Evolutionary conservation across 768 basidiomycete species (phyloP).

Genomic region (Rhizopogon roseolus): DNA sequence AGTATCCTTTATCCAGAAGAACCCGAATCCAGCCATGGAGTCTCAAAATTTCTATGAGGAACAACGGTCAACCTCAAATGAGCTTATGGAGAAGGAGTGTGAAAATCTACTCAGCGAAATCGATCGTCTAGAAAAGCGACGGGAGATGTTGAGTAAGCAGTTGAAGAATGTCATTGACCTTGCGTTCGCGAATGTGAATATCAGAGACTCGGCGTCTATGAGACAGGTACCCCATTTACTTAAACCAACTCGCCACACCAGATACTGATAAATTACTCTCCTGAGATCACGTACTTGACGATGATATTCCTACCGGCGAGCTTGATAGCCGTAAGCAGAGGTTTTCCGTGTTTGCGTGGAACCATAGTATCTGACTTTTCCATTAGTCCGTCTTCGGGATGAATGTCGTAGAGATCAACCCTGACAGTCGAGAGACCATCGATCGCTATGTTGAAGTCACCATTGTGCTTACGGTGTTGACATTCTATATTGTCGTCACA

Average conservation of each 20-base stretch:
- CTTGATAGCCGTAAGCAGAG: slow-evolving; percentile 29
- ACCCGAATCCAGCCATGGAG: slow-evolving; percentile 45
- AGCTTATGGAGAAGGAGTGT: slow-evolving; percentile 43
- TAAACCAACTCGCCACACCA: slow-evolving; percentile 19
- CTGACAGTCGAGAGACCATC: slow-evolving; percentile 25
- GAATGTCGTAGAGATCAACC: slow-evolving; percentile 46
- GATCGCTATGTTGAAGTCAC: slow-evolving; percentile 35
- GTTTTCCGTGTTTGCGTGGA: background rate
- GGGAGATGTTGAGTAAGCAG: slow-evolving; percentile 22
- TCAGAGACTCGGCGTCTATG: slow-evolving; percentile 39
- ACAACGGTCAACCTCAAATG: slow-evolving; percentile 17
- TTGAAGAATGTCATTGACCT: slow-evolving; percentile 30
- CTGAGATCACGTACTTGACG: slow-evolving; percentile 43
- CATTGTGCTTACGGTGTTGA: slow-evolving; percentile 41
- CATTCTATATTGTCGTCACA: slow-evolving; percentile 48
- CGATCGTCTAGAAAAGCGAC: slow-evolving; percentile 36
- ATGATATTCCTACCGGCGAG: slow-evolving; percentile 59
- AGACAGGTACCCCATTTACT: slow-evolving; percentile 20
- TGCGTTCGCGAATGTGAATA: slow-evolving; percentile 55
- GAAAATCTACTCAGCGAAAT: slow-evolving; percentile 45
- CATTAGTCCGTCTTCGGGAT: slow-evolving; percentile 49
- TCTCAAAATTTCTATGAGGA: slow-evolving; percentile 8
- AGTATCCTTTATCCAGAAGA: slow-evolving; percentile 42
- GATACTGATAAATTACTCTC: background rate
- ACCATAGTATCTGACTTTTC: background rate